Percentiles rank a stretch among this genome's conserved stretches.
Conservation (phyloP, 805 yeast genomes). For the Wickerhamomyces xylosicus region DNA sequence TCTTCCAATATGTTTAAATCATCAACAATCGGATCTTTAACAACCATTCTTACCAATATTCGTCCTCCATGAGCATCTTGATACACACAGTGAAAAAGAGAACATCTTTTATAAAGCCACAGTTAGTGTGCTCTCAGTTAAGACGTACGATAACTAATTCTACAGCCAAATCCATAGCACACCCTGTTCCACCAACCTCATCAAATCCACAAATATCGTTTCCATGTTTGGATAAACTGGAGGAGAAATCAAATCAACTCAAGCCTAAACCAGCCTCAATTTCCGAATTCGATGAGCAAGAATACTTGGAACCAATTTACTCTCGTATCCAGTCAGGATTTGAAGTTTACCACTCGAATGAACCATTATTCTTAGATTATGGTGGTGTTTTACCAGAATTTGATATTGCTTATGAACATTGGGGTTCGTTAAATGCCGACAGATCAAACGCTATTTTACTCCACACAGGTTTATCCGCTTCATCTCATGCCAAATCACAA, state of each 20-base stretch:
- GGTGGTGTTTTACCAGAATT: constrained; percentile 71
- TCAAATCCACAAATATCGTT: constrained; percentile 30
- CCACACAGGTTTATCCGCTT: constrained; percentile 89
- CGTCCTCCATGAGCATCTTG: too few species aligned
- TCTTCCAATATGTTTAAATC: too few species aligned
- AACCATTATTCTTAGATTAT: constrained; percentile 66
- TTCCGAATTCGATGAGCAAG: constrained; percentile 12
- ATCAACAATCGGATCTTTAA: too few species aligned
- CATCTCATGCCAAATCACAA: constrained; percentile 88
- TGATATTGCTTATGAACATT: constrained; percentile 84
- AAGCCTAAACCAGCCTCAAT: constrained; percentile 1
- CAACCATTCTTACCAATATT: too few species aligned
- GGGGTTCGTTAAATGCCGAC: constrained; percentile 66
- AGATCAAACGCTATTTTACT: constrained; percentile 66
- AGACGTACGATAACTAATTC: not conserved
- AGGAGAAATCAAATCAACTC: constrained; percentile 34
- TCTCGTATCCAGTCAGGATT: constrained; percentile 62
- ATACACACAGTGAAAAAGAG: too few species aligned
- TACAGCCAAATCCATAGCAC: not conserved
- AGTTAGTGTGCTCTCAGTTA: not conserved
- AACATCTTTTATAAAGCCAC: too few species aligned
- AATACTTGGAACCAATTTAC: constrained; percentile 84
- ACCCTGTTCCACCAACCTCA: constrained; percentile 1
- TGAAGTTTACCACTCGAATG: constrained; percentile 38
- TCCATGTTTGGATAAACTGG: constrained; percentile 79